These are phyloP conservation scores for Paecilomyces dactylethromorphus DNA, from an alignment of 2,329 filamentous ascomycete species.

Conservation along the genomic window DNA sequence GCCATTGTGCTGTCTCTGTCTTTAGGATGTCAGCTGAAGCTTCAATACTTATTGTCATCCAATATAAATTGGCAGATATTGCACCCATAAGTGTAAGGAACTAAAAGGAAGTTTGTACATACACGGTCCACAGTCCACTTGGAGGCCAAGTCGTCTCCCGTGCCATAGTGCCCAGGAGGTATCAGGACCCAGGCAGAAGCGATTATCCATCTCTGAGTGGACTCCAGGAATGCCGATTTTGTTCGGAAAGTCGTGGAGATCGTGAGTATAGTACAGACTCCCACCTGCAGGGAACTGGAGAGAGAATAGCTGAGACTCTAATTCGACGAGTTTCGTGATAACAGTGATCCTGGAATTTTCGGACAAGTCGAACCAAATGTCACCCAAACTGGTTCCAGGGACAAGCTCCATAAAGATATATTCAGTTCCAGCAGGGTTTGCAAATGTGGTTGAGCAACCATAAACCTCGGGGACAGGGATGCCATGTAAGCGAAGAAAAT, in stretches of 20 bases:
- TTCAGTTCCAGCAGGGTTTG: conserved; percentile 18
- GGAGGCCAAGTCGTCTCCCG: conserved; percentile 10
- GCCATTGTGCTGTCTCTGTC: conserved; percentile 11
- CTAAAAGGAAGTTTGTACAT: conserved; percentile 1
- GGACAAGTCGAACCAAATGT: conserved; percentile 10
- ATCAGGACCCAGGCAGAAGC: conserved; percentile 17
- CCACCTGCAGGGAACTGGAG: conserved; percentile 17
- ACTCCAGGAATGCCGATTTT: conserved; percentile 5
- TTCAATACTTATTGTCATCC: neutral
- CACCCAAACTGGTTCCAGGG: conserved; percentile 10
- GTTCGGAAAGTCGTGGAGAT: conserved; percentile 7
- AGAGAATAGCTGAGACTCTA: conserved; percentile 9
- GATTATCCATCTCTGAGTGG: neutral
- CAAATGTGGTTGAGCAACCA: conserved; percentile 13
- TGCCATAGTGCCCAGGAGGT: conserved; percentile 20
- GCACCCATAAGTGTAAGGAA: no score
- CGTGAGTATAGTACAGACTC: conserved; percentile 19
- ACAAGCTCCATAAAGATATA: conserved; percentile 20
- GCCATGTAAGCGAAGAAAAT: conserved; percentile 15
- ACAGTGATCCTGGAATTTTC: conserved; percentile 8
- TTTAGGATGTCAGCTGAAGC: neutral
- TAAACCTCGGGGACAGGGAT: conserved; percentile 14
- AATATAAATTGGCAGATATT: no score
- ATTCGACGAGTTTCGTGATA: conserved; percentile 12
- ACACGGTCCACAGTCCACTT: conserved; percentile 19